phyloP scores from a whole-genome alignment of 73 alveolate genomes.

The Urostyla sp. region DNA sequence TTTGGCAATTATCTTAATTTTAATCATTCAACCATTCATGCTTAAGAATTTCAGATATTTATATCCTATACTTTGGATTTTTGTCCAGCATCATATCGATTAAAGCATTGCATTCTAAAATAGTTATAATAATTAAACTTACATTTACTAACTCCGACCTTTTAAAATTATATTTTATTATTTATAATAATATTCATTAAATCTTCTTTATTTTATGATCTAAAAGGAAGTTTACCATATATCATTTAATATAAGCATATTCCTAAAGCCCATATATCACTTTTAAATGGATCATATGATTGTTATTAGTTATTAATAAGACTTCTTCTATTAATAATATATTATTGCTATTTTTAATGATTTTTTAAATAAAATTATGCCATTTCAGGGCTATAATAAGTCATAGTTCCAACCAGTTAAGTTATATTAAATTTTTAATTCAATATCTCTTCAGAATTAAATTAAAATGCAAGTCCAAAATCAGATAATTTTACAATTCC shows the following conservation, averaged over 20 bases:
- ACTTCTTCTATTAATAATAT: no score
- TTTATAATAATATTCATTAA: no score
- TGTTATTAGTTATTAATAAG: no score
- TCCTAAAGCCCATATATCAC: slow-evolving; percentile 77
- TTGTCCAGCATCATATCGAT: slow-evolving; percentile 67
- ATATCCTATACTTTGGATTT: slow-evolving; percentile 76
- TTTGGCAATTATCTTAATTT: no score
- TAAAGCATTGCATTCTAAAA: slow-evolving; percentile 27
- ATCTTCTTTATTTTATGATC: slow-evolving; percentile 14
- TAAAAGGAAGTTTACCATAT: slow-evolving; percentile 66
- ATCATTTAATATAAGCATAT: slow-evolving; percentile 66
- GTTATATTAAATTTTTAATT: neutral
- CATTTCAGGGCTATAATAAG: slow-evolving; percentile 57
- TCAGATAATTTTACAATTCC: slow-evolving; percentile 71
- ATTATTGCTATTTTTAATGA: neutral
- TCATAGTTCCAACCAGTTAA: slow-evolving; percentile 41
- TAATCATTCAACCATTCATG: slow-evolving; percentile 77
- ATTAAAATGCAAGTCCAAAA: slow-evolving; percentile 65
- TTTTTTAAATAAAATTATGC: slow-evolving; percentile 2
- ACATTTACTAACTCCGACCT: no score
- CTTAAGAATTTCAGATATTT: slow-evolving; percentile 66
- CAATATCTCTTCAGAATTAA: slow-evolving; percentile 22
- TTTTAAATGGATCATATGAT: no score
- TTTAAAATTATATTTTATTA: no score
- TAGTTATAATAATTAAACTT: neutral